phyloP scores from a whole-genome alignment of 225 moss, liverwort and hornwort genomes.

The Bryum argenteum region DNA sequence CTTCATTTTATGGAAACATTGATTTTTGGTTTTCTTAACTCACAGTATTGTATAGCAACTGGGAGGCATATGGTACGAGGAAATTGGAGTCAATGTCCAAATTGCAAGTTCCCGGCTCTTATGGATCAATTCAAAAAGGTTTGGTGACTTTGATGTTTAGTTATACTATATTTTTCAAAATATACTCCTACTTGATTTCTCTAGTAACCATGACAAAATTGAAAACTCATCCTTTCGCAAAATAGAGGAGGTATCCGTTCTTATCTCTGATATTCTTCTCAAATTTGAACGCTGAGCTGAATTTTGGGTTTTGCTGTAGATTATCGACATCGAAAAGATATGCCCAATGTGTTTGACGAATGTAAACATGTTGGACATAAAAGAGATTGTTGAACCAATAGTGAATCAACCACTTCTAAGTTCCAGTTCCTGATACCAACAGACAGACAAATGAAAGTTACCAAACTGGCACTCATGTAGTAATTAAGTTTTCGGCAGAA shows the following conservation, averaged over 20 bases:
- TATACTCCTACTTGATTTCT: neutral
- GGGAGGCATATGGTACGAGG: slow-evolving; percentile 69
- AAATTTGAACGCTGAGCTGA: neutral
- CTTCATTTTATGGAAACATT: neutral
- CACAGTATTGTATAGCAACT: slow-evolving; percentile 77
- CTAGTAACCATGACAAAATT: too few species aligned
- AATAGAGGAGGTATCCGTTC: too few species aligned
- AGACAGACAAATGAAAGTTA: too few species aligned
- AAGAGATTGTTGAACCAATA: slow-evolving; percentile 34
- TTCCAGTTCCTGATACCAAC: neutral
- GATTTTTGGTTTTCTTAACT: neutral
- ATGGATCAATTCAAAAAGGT: slow-evolving; percentile 52
- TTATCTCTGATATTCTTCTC: too few species aligned
- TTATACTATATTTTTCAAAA: neutral
- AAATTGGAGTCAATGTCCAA: slow-evolving; percentile 77
- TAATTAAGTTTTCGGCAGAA: too few species aligned
- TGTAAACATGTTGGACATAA: slow-evolving; percentile 32
- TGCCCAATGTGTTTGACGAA: slow-evolving; percentile 67
- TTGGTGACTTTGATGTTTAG: neutral
- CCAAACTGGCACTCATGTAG: too few species aligned
- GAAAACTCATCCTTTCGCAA: too few species aligned
- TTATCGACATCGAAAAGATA: slow-evolving; percentile 36
- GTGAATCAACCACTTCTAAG: neutral
- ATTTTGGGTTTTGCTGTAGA: neutral
- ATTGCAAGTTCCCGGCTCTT: slow-evolving; percentile 67